phyloP scores from a whole-genome alignment of 805 yeast genomes.

The Kregervanrija fluxuum region DNA sequence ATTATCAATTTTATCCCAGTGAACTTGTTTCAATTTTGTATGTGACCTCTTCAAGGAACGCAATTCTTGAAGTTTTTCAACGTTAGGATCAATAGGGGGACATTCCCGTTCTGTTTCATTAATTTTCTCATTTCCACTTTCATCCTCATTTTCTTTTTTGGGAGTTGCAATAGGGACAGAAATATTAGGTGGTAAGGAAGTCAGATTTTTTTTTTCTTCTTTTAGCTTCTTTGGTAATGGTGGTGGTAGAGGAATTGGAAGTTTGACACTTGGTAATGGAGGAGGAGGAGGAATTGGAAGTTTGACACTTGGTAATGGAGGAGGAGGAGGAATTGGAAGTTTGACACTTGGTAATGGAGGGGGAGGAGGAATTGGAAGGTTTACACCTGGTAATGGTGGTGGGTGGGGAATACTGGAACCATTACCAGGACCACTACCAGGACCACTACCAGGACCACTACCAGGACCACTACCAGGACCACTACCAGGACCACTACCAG shows the following conservation, averaged over 20 bases:
- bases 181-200: conserved; percentile 3
- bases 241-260: conserved; percentile 10
- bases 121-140: background rate
- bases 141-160: background rate
- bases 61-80: conserved; percentile 5
- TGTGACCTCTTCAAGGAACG: conserved; percentile 16
- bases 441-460: too few species aligned
- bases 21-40: conserved; percentile 62
- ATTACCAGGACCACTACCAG: too few species aligned
- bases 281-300: conserved; percentile 22
- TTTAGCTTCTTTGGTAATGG: conserved; percentile 1
- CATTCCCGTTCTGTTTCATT: background rate
- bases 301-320: conserved; percentile 19
- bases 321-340: conserved; percentile 18
- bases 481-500: conserved; percentile 1
- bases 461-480: too few species aligned
- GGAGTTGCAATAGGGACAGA: conserved; percentile 11
- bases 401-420: too few species aligned
- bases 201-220: too few species aligned
- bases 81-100: conserved; percentile 6
- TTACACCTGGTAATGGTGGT: too few species aligned
- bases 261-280: conserved; percentile 19
- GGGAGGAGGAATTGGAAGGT: too few species aligned
- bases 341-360: conserved; percentile 8
- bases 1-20: conserved; percentile 70